Conservation (phyloP, 108 stramenopile genomes). For the Skeletonema menzelii region DNA sequence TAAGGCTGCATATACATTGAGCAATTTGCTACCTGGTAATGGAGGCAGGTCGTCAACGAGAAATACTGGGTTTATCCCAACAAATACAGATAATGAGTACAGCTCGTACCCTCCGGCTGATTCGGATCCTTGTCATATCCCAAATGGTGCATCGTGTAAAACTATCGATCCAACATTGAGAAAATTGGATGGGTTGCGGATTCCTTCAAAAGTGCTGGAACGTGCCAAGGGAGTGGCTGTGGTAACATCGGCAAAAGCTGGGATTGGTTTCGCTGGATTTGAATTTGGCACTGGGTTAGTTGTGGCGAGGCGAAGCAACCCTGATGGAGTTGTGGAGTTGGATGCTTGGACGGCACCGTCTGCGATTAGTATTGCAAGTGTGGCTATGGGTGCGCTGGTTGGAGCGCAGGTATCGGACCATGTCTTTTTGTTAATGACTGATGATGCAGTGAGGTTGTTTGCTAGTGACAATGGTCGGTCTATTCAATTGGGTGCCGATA, state of each 20-base stretch:
- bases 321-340: conserved; percentile 25
- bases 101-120: conserved; percentile 27
- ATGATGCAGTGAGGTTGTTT: conserved; percentile 72
- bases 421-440: conserved; percentile 93
- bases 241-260: conserved; percentile 79
- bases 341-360: conserved; percentile 85
- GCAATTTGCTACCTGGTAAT: conserved; percentile 76
- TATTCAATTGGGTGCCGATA: conserved; percentile 93
- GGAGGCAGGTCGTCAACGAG: neutral
- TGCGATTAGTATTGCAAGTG: conserved; percentile 84
- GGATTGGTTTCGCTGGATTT: conserved; percentile 81
- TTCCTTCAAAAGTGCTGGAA: conserved; percentile 73
- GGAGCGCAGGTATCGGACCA: conserved; percentile 89
- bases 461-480: conserved; percentile 64
- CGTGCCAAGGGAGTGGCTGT: conserved; percentile 83
- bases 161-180: conserved; percentile 65
- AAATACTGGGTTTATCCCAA: neutral
- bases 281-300: conserved; percentile 92
- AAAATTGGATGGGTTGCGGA: conserved; percentile 75
- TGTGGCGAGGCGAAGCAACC: conserved; percentile 58
- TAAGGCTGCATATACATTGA: conserved; percentile 85
- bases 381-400: conserved; percentile 86
- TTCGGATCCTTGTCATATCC: conserved; percentile 16
- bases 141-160: conserved; percentile 15
- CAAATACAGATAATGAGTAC: conserved; percentile 1